phyloP scores from a whole-genome alignment of 108 stramenopile species.

The Cyclotella kingstonii region DNA sequence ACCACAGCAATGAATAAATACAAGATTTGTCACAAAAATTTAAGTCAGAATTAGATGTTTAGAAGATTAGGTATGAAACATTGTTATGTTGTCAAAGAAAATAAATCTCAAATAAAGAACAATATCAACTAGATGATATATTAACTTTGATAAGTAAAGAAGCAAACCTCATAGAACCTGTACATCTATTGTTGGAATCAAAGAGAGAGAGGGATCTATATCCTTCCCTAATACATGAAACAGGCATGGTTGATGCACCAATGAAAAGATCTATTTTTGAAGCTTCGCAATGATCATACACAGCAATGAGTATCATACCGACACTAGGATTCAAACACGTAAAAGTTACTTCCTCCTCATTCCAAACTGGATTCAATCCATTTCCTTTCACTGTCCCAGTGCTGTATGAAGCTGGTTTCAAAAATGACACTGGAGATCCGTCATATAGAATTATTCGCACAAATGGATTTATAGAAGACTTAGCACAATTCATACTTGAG shows the following conservation, averaged over 20 bases:
- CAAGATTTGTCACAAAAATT: too few relatives aligned
- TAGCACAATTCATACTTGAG: constrained; percentile 4
- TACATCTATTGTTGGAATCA: constrained; percentile 62
- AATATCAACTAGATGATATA: neutral
- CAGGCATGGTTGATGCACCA: constrained; percentile 68
- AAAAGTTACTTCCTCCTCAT: constrained; percentile 61
- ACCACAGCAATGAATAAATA: too few relatives aligned
- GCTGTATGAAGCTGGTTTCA: constrained; percentile 26
- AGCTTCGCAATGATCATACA: constrained; percentile 57
- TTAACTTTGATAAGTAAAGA: constrained; percentile 61
- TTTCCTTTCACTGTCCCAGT: constrained; percentile 74
- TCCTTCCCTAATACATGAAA: constrained; percentile 70
- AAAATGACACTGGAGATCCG: constrained; percentile 49
- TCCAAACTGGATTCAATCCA: constrained; percentile 92
- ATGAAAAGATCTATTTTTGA: constrained; percentile 65
- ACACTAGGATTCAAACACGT: constrained; percentile 59
- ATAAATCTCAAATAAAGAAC: neutral
- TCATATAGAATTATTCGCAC: constrained; percentile 72
- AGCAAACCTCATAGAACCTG: constrained; percentile 68
- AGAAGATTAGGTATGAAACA: too few relatives aligned
- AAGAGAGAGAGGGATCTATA: constrained; percentile 70
- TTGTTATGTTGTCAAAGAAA: neutral
- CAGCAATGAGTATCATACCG: constrained; percentile 67
- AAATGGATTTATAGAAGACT: constrained; percentile 48
- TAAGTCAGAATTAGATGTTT: too few relatives aligned